A percentile compares a stretch with the other conserved stretches of the same genome.
phyloP scores from a whole-genome alignment of 345 rosid species.

The Arabidopsis thaliana region DNA sequence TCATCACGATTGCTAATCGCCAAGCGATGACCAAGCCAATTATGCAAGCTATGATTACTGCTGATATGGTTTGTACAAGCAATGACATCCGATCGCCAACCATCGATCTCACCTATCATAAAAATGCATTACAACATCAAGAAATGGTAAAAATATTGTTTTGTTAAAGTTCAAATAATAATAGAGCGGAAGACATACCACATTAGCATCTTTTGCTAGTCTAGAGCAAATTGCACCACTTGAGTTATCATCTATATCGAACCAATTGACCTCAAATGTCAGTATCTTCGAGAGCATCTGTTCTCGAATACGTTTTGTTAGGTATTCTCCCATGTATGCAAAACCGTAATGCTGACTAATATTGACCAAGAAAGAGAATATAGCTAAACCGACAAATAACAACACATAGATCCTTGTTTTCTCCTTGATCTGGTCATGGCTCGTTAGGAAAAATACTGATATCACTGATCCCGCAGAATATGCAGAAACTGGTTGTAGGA shows the following conservation, averaged over 20 bases:
- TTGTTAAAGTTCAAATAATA: background rate
- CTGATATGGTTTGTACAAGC: slow-evolving; percentile 62
- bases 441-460: slow-evolving; percentile 52
- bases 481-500: slow-evolving; percentile 55
- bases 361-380: slow-evolving; percentile 49
- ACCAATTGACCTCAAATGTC: slow-evolving; percentile 79
- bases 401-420: slow-evolving; percentile 52
- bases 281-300: slow-evolving; percentile 65
- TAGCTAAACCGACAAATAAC: slow-evolving; percentile 51
- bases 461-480: slow-evolving; percentile 53
- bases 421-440: slow-evolving; percentile 54
- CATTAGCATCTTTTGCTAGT: slow-evolving; percentile 67
- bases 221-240: slow-evolving; percentile 68
- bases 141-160: slow-evolving; percentile 34
- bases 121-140: background rate
- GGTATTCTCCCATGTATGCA: slow-evolving; percentile 63
- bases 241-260: slow-evolving; percentile 67
- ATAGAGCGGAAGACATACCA: slow-evolving; percentile 41
- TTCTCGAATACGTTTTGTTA: slow-evolving; percentile 70
- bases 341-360: slow-evolving; percentile 63
- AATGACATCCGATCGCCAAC: slow-evolving; percentile 65
- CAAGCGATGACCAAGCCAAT: slow-evolving; percentile 66
- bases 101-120: slow-evolving; percentile 59
- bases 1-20: slow-evolving; percentile 67
- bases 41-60: slow-evolving; percentile 56